Base-by-base conservation (phyloP, 768 basidiomycete genomes). In the Zangia roseola region DNA sequence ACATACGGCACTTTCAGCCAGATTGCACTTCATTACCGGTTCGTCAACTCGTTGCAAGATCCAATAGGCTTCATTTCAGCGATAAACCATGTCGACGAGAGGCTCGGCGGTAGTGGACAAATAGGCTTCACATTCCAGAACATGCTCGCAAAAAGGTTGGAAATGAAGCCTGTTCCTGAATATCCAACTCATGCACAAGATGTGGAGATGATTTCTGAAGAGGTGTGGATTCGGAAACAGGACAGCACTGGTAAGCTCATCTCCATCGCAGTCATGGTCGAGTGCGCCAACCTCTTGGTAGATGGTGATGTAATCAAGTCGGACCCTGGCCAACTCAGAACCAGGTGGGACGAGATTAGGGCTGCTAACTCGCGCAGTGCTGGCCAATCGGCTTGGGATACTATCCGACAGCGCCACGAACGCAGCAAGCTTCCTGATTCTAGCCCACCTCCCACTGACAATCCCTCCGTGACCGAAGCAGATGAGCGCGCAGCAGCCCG, bases 281-380 rank as follows among this genome's bases (percentile, higher is more conserved):
- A 26, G 10, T 34, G 40, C 16, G 26, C 24, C 50, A 10, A 57
- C n/a, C 4, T 38, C 21, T 16, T 42, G 8, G 23, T 43, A 55
- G 53, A 39, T 43, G 50, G 21, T 35, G 40, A 41, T 17, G 10
- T 33, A 19, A 43, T 54, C n/a, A 49, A 28, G 16, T 38, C 55
- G 23, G 48, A 46, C 19, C 49, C 47, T n/a, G 28, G 39, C 20
- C 45, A 25, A 47, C 48, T 61, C 42, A 50, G 49, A 31, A 78
- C 67, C 43, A 78, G 72, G 51, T 89, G 87, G 87, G 83, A 86
- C 28, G 76, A 83, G 52, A 82, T 89, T 40, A 81, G 86, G 45
- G 69, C 71, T 37, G 77, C 70, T 26, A 84, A 84, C 50, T 70
- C 69, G 14, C 65, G 70, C 17, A 69, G 65, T 25, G 49, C 67